phyloP scores from a whole-genome alignment of 257 asterid species.

The Petrea volubilis region DNA sequence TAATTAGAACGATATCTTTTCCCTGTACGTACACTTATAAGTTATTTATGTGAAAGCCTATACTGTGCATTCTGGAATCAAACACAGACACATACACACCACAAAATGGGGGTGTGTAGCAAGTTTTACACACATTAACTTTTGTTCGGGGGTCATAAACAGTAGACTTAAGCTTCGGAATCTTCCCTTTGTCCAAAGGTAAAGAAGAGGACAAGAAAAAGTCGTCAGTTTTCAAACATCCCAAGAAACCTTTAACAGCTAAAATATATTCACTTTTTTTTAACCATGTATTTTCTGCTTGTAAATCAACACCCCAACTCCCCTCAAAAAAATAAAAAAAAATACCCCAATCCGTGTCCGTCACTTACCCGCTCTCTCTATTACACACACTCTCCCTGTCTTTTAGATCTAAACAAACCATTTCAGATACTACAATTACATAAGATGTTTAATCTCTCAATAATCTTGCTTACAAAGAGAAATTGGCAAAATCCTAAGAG shows the following conservation, averaged over 20 bases:
- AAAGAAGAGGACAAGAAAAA: conserved; percentile 65
- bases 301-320: conserved; percentile 59
- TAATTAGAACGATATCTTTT: background rate
- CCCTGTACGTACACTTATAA: too few species aligned
- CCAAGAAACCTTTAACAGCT: conserved; percentile 37
- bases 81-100: background rate
- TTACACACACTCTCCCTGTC: conserved; percentile 19
- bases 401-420: conserved; percentile 44
- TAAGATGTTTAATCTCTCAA: conserved; percentile 1
- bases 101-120: conserved; percentile 1
- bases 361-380: conserved; percentile 41
- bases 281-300: conserved; percentile 21
- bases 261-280: conserved; percentile 23
- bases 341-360: too few species aligned
- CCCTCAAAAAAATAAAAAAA: too few species aligned
- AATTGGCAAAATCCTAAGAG: background rate
- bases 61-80: background rate
- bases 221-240: conserved; percentile 48
- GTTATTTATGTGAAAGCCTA: background rate
- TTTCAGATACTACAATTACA: background rate
- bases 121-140: conserved; percentile 11
- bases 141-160: conserved; percentile 14
- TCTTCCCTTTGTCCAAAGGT: conserved; percentile 57
- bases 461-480: background rate
- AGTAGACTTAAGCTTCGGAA: conserved; percentile 39